These are phyloP conservation scores for Torulaspora microellipsoides DNA, from an alignment of 805 yeast genomes.

Conservation along the genomic window DNA sequence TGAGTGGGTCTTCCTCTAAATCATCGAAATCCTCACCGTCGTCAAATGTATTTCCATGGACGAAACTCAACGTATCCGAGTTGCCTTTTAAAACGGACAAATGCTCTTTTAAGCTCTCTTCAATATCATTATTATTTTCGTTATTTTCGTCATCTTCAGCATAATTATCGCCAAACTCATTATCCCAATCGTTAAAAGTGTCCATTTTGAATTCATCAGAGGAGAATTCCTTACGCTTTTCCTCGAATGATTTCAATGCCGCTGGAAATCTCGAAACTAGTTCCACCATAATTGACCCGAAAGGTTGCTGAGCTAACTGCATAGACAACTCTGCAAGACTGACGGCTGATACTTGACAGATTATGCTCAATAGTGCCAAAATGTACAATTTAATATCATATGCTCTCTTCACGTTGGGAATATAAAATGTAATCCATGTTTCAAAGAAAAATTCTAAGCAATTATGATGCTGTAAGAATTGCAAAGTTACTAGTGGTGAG, in stretches of 20 bases:
- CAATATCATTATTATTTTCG: constrained; percentile 35
- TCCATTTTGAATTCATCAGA: constrained; percentile 34
- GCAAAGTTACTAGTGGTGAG: constrained; percentile 52
- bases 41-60: constrained; percentile 32
- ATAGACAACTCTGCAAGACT: constrained; percentile 36
- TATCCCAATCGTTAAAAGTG: constrained; percentile 29
- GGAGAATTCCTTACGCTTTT: constrained; percentile 53
- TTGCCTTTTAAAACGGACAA: constrained; percentile 46
- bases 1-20: constrained; percentile 74
- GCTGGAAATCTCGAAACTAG: constrained; percentile 60
- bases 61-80: constrained; percentile 35
- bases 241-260: constrained; percentile 64
- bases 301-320: constrained; percentile 39
- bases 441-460: constrained; percentile 50
- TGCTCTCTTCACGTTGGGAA: constrained; percentile 58
- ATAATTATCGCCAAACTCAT: constrained; percentile 28
- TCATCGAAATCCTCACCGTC: constrained; percentile 62
- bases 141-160: constrained; percentile 35
- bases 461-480: constrained; percentile 42
- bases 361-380: constrained; percentile 58
- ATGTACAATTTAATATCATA: constrained; percentile 75
- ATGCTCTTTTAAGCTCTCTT: constrained; percentile 40
- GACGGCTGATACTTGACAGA: constrained; percentile 29
- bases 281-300: constrained; percentile 48
- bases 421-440: constrained; percentile 32